Evolutionary conservation across 768 basidiomycete species (phyloP), one percentile per base, ranked within the genome.

Genomic region (Fomitopsis serialis): DNA sequence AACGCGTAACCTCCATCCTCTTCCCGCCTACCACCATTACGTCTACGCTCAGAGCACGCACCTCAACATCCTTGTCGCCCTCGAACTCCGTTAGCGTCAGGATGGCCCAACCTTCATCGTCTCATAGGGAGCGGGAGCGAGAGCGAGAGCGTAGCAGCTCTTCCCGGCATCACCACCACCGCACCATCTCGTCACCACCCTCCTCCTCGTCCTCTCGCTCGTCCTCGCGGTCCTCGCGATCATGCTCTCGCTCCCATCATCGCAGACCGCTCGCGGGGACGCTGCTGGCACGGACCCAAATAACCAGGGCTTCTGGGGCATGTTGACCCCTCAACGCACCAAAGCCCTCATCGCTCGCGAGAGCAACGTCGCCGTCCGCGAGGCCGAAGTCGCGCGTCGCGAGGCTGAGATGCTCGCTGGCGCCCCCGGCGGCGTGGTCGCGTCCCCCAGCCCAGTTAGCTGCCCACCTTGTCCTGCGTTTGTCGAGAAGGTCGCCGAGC

Each of bases 31-130:
- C 60, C 71, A 71, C 63, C 72, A 74, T 80, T 70, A 84, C 88
- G 81, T 87, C 89, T 67, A 82, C 81, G 61, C 74, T 81, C 69
- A 79, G 79, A 61, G 57, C 64, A 49, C 66, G 75, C 51, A 80
- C 85, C 52, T 72, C 79, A 54, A 81, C 82, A 63, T 87, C 87
- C 78, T 77, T 90, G 79, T 89, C 89, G 79, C 86, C 89, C 59
- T 77, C 76, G 65, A 71, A 78, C 56, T 79, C 78, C 66, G 62
- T 77, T 57, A 78, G 76, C 83, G 84, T 81, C 72, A 87, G 86
- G 77, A 92, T 92, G 89, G 89, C 89, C 56, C 82, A 89, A 71
- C 89, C 89, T 50, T 89, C 88, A 27, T 89, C 89, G 23, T 91
- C 89, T 27, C 89, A 89, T 60, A 83, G 77, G 55, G 78, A 82